phyloP scores from a whole-genome alignment of 306 rosid genomes.

The Phaseolus lunatus region DNA sequence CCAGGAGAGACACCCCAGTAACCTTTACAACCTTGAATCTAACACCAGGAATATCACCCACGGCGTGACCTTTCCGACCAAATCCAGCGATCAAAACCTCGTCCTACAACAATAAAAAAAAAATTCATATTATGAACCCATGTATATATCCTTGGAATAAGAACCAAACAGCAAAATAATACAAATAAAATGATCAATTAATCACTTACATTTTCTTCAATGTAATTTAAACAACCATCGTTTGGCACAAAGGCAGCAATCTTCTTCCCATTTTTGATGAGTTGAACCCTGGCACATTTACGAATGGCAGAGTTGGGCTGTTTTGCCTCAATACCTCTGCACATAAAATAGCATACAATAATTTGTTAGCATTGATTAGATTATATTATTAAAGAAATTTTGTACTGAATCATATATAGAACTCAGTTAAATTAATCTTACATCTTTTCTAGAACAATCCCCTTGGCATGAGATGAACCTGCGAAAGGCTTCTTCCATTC shows the following conservation, averaged over 20 bases:
- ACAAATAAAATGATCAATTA: neutral
- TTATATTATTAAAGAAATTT: neutral
- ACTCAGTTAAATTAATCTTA: constrained; percentile 32
- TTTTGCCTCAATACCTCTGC: constrained; percentile 88
- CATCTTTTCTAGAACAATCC: constrained; percentile 88
- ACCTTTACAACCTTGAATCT: constrained; percentile 81
- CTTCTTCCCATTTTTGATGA: constrained; percentile 82
- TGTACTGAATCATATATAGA: too few relatives aligned
- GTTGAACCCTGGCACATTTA: constrained; percentile 86
- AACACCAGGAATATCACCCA: constrained; percentile 88
- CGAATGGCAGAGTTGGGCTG: constrained; percentile 90
- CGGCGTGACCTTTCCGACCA: constrained; percentile 85
- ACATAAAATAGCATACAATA: neutral
- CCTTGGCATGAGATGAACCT: constrained; percentile 88
- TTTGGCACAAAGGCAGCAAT: constrained; percentile 88
- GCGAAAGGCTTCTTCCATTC: constrained; percentile 93
- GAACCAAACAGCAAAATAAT: neutral
- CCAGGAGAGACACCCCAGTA: constrained; percentile 71
- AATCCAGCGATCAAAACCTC: constrained; percentile 88
- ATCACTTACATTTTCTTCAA: constrained; percentile 71
- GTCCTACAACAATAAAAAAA: constrained; percentile 58
- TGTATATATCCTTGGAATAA: neutral
- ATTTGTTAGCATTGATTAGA: neutral
- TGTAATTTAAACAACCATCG: constrained; percentile 80
- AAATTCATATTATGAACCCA: too few relatives aligned